phyloP scores from a whole-genome alignment of 129 eudicot species.

The Tagetes patula region DNA sequence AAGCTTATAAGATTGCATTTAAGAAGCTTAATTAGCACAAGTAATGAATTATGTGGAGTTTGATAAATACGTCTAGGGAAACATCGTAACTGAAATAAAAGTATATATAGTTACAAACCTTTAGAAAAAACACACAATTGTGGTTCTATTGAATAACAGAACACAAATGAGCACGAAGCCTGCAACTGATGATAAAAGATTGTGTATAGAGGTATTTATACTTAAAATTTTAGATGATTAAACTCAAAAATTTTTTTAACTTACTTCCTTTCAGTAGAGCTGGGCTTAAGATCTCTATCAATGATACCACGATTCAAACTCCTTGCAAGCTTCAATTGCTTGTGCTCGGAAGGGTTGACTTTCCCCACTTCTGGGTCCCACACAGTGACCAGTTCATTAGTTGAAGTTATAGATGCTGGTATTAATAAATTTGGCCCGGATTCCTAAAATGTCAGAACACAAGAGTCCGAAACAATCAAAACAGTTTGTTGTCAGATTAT shows the following conservation, averaged over 20 bases:
- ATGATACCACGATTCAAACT: constrained; percentile 95
- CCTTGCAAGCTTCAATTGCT: constrained; percentile 89
- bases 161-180: not conserved
- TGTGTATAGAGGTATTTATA: no score
- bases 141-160: not conserved
- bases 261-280: constrained; percentile 88
- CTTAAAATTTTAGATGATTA: not conserved
- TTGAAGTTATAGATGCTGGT: constrained; percentile 87
- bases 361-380: constrained; percentile 98
- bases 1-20: not conserved
- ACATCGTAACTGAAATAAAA: not conserved
- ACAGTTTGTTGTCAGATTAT: constrained; percentile 2
- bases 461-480: constrained; percentile 16
- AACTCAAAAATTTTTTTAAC: constrained; percentile 12
- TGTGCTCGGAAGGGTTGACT: constrained; percentile 96
- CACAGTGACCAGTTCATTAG: constrained; percentile 82
- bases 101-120: not conserved
- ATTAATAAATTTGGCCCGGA: constrained; percentile 84
- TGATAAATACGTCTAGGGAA: not conserved
- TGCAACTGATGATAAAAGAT: no score
- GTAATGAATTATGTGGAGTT: not conserved
- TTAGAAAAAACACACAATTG: not conserved
- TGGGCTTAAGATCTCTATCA: constrained; percentile 97
- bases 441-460: constrained; percentile 50
- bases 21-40: not conserved